phyloP scores from a whole-genome alignment of 768 basidiomycete genomes.

The Boletus huronensis region DNA sequence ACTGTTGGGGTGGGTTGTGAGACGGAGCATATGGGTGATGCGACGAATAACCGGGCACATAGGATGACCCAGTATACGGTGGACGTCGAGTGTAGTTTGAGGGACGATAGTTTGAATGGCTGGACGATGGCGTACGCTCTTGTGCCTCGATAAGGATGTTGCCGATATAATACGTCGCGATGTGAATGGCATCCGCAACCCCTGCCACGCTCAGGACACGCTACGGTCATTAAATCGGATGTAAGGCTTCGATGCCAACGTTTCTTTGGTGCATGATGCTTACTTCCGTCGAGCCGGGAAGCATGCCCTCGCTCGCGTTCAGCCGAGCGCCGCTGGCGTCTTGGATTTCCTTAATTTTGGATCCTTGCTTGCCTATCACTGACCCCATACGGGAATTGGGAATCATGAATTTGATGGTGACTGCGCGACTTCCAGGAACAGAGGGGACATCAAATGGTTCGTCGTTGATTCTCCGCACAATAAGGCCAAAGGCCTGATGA shows the following conservation, averaged over 20 bases:
- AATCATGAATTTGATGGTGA: constrained; percentile 99
- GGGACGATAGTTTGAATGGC: constrained; percentile 59
- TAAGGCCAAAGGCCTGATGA: constrained; percentile 90
- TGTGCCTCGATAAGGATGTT: constrained; percentile 95
- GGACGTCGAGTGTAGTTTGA: constrained; percentile 52
- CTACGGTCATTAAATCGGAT: constrained; percentile 40
- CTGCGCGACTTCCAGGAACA: constrained; percentile 95
- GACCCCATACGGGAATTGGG: constrained; percentile 99
- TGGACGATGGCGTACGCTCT: constrained; percentile 72
- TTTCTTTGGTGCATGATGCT: constrained; percentile 17
- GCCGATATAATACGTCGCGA: constrained; percentile 98
- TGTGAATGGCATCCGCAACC: constrained; percentile 98
- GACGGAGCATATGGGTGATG: constrained; percentile 44
- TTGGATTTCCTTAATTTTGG: constrained; percentile 99
- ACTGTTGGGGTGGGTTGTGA: constrained; percentile 64
- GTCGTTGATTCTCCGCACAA: constrained; percentile 97
- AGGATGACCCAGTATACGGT: constrained; percentile 54
- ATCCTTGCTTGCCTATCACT: constrained; percentile 95
- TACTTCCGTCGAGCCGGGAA: constrained; percentile 99
- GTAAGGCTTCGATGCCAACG: constrained; percentile 5
- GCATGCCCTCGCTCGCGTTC: constrained; percentile 97
- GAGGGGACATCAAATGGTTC: constrained; percentile 98
- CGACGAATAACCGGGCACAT: constrained; percentile 61
- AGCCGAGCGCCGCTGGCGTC: constrained; percentile 95
- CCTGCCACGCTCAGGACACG: constrained; percentile 97